These are phyloP conservation scores for Fusarium sambucinum DNA, from an alignment of 2,329 filamentous ascomycete genomes.

Conservation along the genomic window DNA sequence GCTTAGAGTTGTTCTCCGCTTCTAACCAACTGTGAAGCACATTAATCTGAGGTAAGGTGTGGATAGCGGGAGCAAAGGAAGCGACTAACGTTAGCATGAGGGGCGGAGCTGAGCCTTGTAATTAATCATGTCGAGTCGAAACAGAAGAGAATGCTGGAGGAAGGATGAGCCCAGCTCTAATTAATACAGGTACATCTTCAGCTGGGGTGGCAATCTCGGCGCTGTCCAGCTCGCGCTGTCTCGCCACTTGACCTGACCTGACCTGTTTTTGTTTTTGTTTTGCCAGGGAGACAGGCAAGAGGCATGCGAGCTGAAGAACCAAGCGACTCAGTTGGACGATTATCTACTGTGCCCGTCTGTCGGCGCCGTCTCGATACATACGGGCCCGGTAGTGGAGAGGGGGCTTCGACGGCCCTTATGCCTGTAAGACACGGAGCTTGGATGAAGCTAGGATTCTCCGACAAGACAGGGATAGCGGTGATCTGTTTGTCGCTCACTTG, in stretches of 20 bases:
- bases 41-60: slow-evolving; percentile 27
- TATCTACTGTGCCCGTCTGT: slow-evolving; percentile 14
- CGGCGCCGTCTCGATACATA: slow-evolving; percentile 21
- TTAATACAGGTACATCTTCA: neutral
- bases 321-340: neutral
- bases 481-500: slow-evolving; percentile 17
- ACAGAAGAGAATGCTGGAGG: neutral
- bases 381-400: slow-evolving; percentile 14
- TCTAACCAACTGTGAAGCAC: slow-evolving; percentile 19
- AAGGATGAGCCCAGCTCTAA: slow-evolving; percentile 5
- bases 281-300: neutral
- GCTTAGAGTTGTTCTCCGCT: slow-evolving; percentile 39
- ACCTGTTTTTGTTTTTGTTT: no score
- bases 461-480: slow-evolving; percentile 29
- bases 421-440: slow-evolving; percentile 9
- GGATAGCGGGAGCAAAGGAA: slow-evolving; percentile 4
- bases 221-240: neutral
- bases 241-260: slow-evolving; percentile 30
- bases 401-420: slow-evolving; percentile 7
- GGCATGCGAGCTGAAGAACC: neutral
- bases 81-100: neutral
- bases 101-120: slow-evolving; percentile 25
- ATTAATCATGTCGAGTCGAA: neutral
- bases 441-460: slow-evolving; percentile 17
- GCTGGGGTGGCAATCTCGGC: neutral